phyloP scores from a whole-genome alignment of 192 early-diverging fungal species.

The Pilaira anomala region DNA sequence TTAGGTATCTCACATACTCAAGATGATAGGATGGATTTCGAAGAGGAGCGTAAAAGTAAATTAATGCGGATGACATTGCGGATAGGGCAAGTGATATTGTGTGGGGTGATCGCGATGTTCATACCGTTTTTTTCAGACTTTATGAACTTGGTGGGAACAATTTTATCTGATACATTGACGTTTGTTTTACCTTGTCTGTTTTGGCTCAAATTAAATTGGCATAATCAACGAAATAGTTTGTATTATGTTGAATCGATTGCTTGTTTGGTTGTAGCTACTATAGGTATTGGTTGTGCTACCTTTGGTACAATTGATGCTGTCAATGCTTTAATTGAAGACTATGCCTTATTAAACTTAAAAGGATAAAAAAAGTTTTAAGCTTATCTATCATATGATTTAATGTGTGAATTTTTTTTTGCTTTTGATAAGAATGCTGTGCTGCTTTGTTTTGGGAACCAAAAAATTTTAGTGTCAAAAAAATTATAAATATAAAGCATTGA shows the following conservation, averaged over 20 bases:
- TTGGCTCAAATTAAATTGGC: conserved; percentile 68
- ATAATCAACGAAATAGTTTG: neutral
- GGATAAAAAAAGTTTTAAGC: neutral
- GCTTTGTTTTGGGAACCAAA: no score
- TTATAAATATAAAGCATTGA: no score
- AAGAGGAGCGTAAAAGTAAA: neutral
- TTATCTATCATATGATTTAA: neutral
- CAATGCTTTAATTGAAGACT: conserved; percentile 42
- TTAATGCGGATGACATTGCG: conserved; percentile 47
- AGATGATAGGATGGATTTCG: no score
- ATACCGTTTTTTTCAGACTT: conserved; percentile 78
- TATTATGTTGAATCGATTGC: conserved; percentile 39
- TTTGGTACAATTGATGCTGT: conserved; percentile 65
- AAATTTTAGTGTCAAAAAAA: no score
- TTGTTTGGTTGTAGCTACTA: conserved; percentile 47
- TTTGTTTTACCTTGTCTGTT: conserved; percentile 77
- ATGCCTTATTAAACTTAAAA: conserved; percentile 4
- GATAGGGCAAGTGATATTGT: conserved; percentile 46
- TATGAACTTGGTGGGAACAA: conserved; percentile 69
- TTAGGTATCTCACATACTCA: conserved; percentile 21
- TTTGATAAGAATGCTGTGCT: neutral
- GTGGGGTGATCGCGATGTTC: conserved; percentile 58
- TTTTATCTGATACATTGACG: conserved; percentile 67
- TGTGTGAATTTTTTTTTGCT: neutral
- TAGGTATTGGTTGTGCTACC: conserved; percentile 57